phyloP scores from a whole-genome alignment of 768 basidiomycete species.

The Mycena filopes region DNA sequence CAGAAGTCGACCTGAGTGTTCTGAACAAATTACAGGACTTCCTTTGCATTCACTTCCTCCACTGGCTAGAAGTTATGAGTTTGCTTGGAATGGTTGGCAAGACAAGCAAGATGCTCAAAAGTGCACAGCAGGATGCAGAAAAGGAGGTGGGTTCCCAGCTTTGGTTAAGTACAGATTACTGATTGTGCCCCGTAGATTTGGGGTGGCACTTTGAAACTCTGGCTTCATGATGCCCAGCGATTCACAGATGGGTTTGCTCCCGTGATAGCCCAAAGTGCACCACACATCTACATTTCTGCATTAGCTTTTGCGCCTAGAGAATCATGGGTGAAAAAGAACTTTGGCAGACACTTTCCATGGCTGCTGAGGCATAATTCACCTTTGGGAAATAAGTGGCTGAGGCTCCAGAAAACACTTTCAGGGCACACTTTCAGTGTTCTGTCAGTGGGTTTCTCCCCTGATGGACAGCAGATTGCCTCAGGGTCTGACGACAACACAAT shows the following conservation, averaged over 20 bases:
- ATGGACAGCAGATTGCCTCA: slow-evolving; percentile 6
- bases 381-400: neutral
- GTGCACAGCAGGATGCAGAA: neutral
- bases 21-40: neutral
- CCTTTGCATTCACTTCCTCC: neutral
- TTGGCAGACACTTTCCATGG: neutral
- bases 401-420: neutral
- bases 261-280: neutral
- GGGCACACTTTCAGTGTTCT: neutral
- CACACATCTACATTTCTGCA: slow-evolving; percentile 11
- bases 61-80: no score
- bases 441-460: slow-evolving; percentile 10
- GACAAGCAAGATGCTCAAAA: neutral
- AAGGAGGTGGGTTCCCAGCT: neutral
- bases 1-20: neutral
- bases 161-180: neutral
- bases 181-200: neutral
- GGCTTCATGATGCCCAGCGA: slow-evolving; percentile 3
- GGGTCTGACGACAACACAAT: neutral
- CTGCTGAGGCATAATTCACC: neutral
- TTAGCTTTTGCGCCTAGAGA: slow-evolving; percentile 1
- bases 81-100: neutral
- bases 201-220: neutral
- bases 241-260: slow-evolving; percentile 2
- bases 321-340: neutral